These are phyloP conservation scores for Mikania micrantha DNA, from an alignment of 129 eudicot genomes.

Conservation along the genomic window DNA sequence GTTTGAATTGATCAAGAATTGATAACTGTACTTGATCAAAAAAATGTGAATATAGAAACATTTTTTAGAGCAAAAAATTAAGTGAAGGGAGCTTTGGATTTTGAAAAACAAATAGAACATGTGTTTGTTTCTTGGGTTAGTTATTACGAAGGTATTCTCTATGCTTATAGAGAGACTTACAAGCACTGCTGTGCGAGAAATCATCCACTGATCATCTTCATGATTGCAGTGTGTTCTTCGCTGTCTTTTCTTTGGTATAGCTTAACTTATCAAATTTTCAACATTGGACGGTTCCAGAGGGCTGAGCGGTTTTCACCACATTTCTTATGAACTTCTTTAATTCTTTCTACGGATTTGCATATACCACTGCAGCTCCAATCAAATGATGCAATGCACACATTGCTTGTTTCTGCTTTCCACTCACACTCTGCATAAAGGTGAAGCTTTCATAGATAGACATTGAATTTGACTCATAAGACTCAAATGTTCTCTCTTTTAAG, in stretches of 20 bases:
- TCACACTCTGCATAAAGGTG: constrained; percentile 34
- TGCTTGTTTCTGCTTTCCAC: constrained; percentile 52
- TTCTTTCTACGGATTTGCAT: constrained; percentile 67
- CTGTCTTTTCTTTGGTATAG: background rate
- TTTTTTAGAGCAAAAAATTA: background rate
- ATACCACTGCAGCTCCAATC: constrained; percentile 79
- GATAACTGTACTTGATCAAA: background rate
- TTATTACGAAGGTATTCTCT: background rate
- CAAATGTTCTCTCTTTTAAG: background rate
- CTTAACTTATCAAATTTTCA: constrained; percentile 5
- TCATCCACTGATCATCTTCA: background rate
- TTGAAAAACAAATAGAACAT: background rate
- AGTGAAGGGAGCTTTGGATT: background rate
- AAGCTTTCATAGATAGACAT: constrained; percentile 3
- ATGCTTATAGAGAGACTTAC: background rate
- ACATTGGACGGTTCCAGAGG: constrained; percentile 33
- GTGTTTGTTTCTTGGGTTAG: background rate
- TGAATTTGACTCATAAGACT: background rate
- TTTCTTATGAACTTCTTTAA: constrained; percentile 49
- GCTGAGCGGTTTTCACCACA: constrained; percentile 51
- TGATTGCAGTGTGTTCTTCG: background rate
- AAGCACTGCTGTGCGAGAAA: background rate
- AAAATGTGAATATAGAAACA: background rate
- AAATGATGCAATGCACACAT: constrained; percentile 60
- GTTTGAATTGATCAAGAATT: background rate